Evolutionary conservation across 2,329 filamentous ascomycete genomes (phyloP).

Genomic region (Aureobasidium zeae): DNA sequence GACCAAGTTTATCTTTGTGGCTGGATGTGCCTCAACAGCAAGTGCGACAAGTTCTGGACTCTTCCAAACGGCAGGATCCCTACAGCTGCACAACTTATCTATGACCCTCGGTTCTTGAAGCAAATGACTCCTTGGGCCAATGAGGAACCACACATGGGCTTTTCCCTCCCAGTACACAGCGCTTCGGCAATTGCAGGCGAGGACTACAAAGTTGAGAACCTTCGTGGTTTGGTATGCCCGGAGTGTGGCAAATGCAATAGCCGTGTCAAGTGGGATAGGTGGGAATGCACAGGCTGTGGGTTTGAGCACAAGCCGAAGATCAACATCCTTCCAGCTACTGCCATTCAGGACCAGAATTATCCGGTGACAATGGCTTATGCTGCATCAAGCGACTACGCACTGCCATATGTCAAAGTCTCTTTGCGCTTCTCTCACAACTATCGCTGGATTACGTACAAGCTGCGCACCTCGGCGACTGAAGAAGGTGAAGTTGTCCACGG

Average conservation of each 20-base stretch:
- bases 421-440: constrained; percentile 30
- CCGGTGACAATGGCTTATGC: constrained; percentile 29
- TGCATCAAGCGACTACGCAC: constrained; percentile 25
- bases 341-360: constrained; percentile 29
- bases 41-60: constrained; percentile 50
- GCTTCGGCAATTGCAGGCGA: constrained; percentile 33
- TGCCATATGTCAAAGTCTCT: constrained; percentile 26
- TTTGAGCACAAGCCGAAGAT: constrained; percentile 34
- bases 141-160: constrained; percentile 29
- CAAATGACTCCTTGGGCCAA: constrained; percentile 40
- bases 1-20: constrained; percentile 37
- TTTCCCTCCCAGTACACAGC: constrained; percentile 25
- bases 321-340: constrained; percentile 22
- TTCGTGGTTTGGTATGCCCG: constrained; percentile 58
- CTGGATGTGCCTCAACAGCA: constrained; percentile 50
- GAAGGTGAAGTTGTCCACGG: constrained; percentile 45
- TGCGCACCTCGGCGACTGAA: constrained; percentile 35
- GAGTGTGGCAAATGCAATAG: constrained; percentile 53
- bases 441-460: constrained; percentile 36
- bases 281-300: constrained; percentile 50
- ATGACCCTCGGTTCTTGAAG: constrained; percentile 49
- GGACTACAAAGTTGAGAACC: constrained; percentile 45
- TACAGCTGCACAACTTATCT: constrained; percentile 36
- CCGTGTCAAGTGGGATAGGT: constrained; percentile 51
- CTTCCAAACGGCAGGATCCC: constrained; percentile 28